Base-by-base conservation (phyloP, 805 yeast species). In the Suhomyces vadensis region DNA sequence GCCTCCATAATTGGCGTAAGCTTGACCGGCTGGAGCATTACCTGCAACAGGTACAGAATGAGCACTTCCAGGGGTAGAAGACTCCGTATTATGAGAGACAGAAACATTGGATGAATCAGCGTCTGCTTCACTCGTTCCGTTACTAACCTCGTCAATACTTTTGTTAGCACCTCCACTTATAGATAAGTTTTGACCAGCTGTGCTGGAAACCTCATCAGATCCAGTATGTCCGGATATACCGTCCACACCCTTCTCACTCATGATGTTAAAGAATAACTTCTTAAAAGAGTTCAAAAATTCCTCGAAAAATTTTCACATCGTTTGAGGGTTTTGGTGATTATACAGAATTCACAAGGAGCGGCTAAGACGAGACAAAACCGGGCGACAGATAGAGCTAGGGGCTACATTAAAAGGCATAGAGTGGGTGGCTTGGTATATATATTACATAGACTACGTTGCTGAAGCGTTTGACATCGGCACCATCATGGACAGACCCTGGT, bases 211-310 rank as follows among this genome's bases (percentile, higher is more conserved):
- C 16, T 29, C 41, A 20, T 29, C 41, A 13, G 41, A 26, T 26
- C 29, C 27, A 27, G 41, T 25, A 35, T 38, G 41, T 19, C 35
- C 41, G 41, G 41, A 13, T 26, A 20, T 27, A 38, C 41, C 41
- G 41, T 38, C 41, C 41, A 38, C 41, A 38, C 41, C 27, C 29
- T 38, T 38, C 26, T 38, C 41, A 38, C 23, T 38, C 41, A 38
- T 38, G 41, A 38, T 27, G 24, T 38, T 17, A 27, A 38, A 27
- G 31, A 38, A 17, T 26, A 38, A 26, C 27, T 38, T 35, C 20
- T 17, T 22, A 11, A 20, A 19, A 33, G 20, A 23, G 17, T 6
- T 16, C 17, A 33, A 33, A 33, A 33, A 33, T 17, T 17, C n/a
- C 24, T 33, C 37, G 41, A 38, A 38, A 38, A 38, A 38, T 38